phyloP scores from a whole-genome alignment of 768 basidiomycete genomes.

The Psilocybe sp. region DNA sequence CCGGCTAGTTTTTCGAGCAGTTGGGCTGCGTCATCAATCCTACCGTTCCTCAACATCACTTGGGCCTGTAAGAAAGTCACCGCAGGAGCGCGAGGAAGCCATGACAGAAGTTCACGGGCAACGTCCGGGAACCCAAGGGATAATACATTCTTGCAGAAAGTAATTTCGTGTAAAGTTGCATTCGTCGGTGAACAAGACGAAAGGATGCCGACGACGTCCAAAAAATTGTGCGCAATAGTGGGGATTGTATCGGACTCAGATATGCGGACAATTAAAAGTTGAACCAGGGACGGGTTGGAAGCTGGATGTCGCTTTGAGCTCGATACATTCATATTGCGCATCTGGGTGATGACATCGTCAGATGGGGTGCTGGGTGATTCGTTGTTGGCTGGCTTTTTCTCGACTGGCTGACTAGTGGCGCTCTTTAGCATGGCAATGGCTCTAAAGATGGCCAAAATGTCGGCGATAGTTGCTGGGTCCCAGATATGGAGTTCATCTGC shows the following conservation, averaged over 20 bases:
- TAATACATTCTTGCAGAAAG: slow-evolving; percentile 70
- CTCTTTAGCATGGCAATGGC: slow-evolving; percentile 71
- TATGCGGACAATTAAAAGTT: slow-evolving; percentile 56
- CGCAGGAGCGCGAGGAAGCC: slow-evolving; percentile 78
- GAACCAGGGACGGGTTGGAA: slow-evolving; percentile 61
- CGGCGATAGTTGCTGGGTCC: slow-evolving; percentile 64
- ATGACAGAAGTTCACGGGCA: slow-evolving; percentile 64
- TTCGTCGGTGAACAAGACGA: slow-evolving; percentile 67
- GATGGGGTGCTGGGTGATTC: slow-evolving; percentile 22
- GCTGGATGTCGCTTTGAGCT: slow-evolving; percentile 40
- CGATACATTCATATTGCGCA: slow-evolving; percentile 76
- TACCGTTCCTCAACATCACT: slow-evolving; percentile 62
- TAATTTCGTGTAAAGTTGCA: slow-evolving; percentile 65
- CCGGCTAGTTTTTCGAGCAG: slow-evolving; percentile 74
- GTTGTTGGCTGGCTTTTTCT: slow-evolving; percentile 12
- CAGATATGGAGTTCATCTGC: slow-evolving; percentile 59
- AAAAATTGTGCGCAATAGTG: slow-evolving; percentile 64
- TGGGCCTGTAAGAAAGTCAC: slow-evolving; percentile 71
- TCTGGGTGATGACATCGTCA: slow-evolving; percentile 65
- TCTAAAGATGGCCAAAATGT: slow-evolving; percentile 79
- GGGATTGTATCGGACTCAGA: slow-evolving; percentile 49
- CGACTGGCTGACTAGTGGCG: slow-evolving; percentile 56
- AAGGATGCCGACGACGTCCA: slow-evolving; percentile 64
- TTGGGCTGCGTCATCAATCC: slow-evolving; percentile 69
- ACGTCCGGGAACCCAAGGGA: slow-evolving; percentile 58